Evolutionary conservation across 345 rosid species (phyloP).

Genomic region (Pistacia vera): DNA sequence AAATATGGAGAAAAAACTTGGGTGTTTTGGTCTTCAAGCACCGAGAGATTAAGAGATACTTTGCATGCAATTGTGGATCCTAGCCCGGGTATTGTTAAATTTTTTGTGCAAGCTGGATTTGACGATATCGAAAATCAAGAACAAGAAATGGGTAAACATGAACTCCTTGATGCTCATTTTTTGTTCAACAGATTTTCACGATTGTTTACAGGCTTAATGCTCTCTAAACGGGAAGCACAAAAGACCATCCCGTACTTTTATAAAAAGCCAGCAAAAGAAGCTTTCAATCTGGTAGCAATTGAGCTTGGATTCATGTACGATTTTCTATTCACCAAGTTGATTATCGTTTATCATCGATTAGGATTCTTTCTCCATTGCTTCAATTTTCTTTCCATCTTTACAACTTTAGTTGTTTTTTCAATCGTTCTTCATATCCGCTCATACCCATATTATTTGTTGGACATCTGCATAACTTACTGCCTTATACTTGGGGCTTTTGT

Average conservation of each 20-base stretch:
- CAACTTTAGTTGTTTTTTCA: not conserved
- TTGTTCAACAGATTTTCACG: not conserved
- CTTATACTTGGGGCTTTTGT: constrained; percentile 12
- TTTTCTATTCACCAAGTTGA: constrained; percentile 17
- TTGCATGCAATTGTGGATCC: not conserved
- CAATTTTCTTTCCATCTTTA: not conserved
- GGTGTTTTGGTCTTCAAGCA: constrained; percentile 29
- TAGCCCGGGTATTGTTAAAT: not conserved
- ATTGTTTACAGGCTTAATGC: not conserved
- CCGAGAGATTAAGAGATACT: constrained; percentile 1
- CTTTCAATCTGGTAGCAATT: constrained; percentile 18
- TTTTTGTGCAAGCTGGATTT: not conserved
- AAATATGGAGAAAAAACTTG: constrained; percentile 26
- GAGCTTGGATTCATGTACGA: constrained; percentile 21
- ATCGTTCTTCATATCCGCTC: not conserved
- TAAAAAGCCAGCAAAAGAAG: constrained; percentile 9
- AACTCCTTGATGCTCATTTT: not conserved
- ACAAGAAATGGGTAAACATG: not conserved
- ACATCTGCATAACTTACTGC: constrained; percentile 2
- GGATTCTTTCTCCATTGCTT: constrained; percentile 10
- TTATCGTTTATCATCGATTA: constrained; percentile 8
- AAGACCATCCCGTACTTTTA: not conserved
- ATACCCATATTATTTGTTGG: not conserved
- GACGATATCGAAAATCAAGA: not conserved
- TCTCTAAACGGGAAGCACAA: not conserved